phyloP scores from a whole-genome alignment of 2,329 filamentous ascomycete genomes.

The Phialemonium atrogriseum region DNA sequence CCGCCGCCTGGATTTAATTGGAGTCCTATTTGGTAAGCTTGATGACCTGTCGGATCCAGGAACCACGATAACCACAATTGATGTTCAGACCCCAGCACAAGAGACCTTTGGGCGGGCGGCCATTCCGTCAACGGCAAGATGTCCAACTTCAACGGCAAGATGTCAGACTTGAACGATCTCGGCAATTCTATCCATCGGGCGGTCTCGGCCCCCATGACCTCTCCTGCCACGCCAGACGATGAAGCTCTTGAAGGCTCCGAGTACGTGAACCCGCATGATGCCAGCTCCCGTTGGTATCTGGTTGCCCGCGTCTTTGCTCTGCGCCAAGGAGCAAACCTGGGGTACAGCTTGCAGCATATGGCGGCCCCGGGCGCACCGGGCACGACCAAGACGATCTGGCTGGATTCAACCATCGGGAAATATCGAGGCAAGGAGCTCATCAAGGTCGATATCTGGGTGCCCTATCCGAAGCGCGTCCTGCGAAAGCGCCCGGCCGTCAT shows the following conservation, averaged over 20 bases:
- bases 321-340: slow-evolving; percentile 33
- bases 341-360: slow-evolving; percentile 33
- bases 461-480: slow-evolving; percentile 9
- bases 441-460: slow-evolving; percentile 38
- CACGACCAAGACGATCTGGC: slow-evolving; percentile 28
- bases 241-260: slow-evolving; percentile 6
- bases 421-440: slow-evolving; percentile 28
- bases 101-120: too few species aligned
- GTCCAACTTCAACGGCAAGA: too few species aligned
- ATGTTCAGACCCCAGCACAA: too few species aligned
- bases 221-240: too few species aligned
- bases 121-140: too few species aligned
- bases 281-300: slow-evolving; percentile 34
- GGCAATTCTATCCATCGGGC: background rate
- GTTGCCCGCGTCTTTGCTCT: slow-evolving; percentile 32
- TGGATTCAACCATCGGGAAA: slow-evolving; percentile 31
- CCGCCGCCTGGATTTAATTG: too few species aligned
- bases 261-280: slow-evolving; percentile 35
- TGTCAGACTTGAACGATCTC: too few species aligned
- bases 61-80: too few species aligned
- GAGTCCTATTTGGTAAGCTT: too few species aligned
- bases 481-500: slow-evolving; percentile 40
- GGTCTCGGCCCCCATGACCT: slow-evolving; percentile 1
- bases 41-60: too few species aligned
- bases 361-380: slow-evolving; percentile 29